phyloP scores from a whole-genome alignment of 2,329 filamentous ascomycete genomes.

The Talaromyces verruculosus region DNA sequence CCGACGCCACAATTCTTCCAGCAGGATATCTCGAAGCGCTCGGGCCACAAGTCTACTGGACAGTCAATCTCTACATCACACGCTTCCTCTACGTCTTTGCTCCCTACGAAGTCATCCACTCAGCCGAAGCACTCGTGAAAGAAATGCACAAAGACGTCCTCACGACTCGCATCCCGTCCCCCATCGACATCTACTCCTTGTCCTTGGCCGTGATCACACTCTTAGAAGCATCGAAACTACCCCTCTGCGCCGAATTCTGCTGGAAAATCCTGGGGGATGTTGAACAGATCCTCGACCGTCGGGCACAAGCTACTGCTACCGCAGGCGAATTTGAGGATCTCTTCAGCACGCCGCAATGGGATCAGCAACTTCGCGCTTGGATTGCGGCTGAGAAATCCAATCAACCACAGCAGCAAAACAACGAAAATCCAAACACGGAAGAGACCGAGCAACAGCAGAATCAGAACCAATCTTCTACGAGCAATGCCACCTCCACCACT shows the following conservation, averaged over 20 bases:
- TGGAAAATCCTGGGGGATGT: slow-evolving; percentile 51
- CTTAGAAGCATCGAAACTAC: slow-evolving; percentile 44
- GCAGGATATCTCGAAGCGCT: slow-evolving; percentile 36
- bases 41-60: slow-evolving; percentile 46
- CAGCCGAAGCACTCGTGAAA: slow-evolving; percentile 42
- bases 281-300: slow-evolving; percentile 50
- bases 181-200: slow-evolving; percentile 45
- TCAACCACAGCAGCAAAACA: slow-evolving; percentile 30
- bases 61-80: slow-evolving; percentile 43
- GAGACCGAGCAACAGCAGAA: not conserved
- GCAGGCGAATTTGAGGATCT: slow-evolving; percentile 40
- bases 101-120: slow-evolving; percentile 44
- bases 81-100: slow-evolving; percentile 45
- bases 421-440: slow-evolving; percentile 26
- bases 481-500: slow-evolving; percentile 7
- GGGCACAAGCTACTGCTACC: slow-evolving; percentile 36
- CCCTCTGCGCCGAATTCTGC: slow-evolving; percentile 40
- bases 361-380: slow-evolving; percentile 42
- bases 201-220: slow-evolving; percentile 45
- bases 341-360: slow-evolving; percentile 43
- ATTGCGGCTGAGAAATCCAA: slow-evolving; percentile 39
- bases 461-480: slow-evolving; percentile 3
- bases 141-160: slow-evolving; percentile 39
- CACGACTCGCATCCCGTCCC: slow-evolving; percentile 34
- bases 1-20: slow-evolving; percentile 14